Evolutionary conservation across 208 protist species (phyloP).

Genomic region (Strigomonas culicis): DNA sequence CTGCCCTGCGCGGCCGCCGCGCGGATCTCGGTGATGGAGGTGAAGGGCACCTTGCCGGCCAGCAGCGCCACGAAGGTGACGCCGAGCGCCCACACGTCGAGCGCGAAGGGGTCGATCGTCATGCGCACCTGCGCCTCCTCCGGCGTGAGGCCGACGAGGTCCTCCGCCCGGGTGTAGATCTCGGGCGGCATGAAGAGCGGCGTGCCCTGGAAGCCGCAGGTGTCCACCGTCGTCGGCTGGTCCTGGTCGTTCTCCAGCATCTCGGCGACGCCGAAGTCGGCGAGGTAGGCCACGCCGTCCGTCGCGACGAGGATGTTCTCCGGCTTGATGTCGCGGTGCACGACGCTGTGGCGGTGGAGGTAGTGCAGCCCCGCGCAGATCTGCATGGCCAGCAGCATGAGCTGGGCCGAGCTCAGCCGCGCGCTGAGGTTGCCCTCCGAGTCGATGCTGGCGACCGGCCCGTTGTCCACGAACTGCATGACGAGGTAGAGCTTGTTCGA

Average conservation of each 20-base stretch:
- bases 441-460: slow-evolving; percentile 44
- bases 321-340: slow-evolving; percentile 88
- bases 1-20: neutral
- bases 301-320: slow-evolving; percentile 79
- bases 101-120: neutral
- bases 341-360: slow-evolving; percentile 64
- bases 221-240: slow-evolving; percentile 25
- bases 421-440: slow-evolving; percentile 22
- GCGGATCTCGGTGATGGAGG: slow-evolving; percentile 2
- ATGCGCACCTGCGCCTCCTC: slow-evolving; percentile 13
- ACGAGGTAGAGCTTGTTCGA: slow-evolving; percentile 90
- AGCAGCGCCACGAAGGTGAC: slow-evolving; percentile 8
- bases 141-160: slow-evolving; percentile 41
- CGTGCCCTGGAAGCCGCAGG: slow-evolving; percentile 59
- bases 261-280: slow-evolving; percentile 86
- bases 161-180: slow-evolving; percentile 51
- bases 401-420: slow-evolving; percentile 25
- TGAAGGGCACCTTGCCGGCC: slow-evolving; percentile 2
- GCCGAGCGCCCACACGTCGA: slow-evolving; percentile 9
- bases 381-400: slow-evolving; percentile 47
- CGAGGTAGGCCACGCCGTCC: slow-evolving; percentile 48
- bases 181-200: slow-evolving; percentile 79
- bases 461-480: slow-evolving; percentile 90
- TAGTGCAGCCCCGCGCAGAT: slow-evolving; percentile 52
- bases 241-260: slow-evolving; percentile 33